phyloP scores from a whole-genome alignment of 2,329 filamentous ascomycete genomes.

The Mollisiaceae sp. region DNA sequence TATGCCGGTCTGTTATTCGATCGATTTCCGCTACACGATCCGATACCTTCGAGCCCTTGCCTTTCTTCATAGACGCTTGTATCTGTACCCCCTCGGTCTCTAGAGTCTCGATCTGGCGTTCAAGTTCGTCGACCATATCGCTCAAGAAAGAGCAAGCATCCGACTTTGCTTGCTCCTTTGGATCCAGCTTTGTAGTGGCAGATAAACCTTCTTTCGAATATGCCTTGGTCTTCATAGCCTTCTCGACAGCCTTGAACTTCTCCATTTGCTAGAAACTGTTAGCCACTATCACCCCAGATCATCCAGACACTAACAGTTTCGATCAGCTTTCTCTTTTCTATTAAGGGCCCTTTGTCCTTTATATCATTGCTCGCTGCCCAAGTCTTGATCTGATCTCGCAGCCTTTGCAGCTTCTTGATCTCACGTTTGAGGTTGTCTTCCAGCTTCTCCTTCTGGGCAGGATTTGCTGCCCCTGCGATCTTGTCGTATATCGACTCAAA shows the following conservation, averaged over 20 bases:
- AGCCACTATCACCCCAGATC: slow-evolving; percentile 31
- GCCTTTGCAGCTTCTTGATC: slow-evolving; percentile 98
- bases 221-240: slow-evolving; percentile 99
- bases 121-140: slow-evolving; percentile 87
- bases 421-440: slow-evolving; percentile 98
- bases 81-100: slow-evolving; percentile 89
- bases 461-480: slow-evolving; percentile 90
- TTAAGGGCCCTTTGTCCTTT: slow-evolving; percentile 96
- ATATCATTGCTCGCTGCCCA: slow-evolving; percentile 99
- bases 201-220: slow-evolving; percentile 98
- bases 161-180: slow-evolving; percentile 94
- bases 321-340: slow-evolving; percentile 94
- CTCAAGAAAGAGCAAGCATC: slow-evolving; percentile 87
- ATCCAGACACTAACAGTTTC: slow-evolving; percentile 73
- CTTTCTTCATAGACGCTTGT: slow-evolving; percentile 91
- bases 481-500: slow-evolving; percentile 98
- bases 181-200: slow-evolving; percentile 89
- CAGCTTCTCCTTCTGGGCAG: slow-evolving; percentile 95
- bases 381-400: slow-evolving; percentile 99
- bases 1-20: slow-evolving; percentile 84
- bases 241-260: slow-evolving; percentile 99
- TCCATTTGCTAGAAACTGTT: slow-evolving; percentile 84
- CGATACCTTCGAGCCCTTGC: slow-evolving; percentile 77
- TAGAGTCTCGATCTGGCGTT: slow-evolving; percentile 88
- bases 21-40: slow-evolving; percentile 87